Conservation (phyloP, 805 yeast species). For the Kazachstania bromeliacearum region DNA sequence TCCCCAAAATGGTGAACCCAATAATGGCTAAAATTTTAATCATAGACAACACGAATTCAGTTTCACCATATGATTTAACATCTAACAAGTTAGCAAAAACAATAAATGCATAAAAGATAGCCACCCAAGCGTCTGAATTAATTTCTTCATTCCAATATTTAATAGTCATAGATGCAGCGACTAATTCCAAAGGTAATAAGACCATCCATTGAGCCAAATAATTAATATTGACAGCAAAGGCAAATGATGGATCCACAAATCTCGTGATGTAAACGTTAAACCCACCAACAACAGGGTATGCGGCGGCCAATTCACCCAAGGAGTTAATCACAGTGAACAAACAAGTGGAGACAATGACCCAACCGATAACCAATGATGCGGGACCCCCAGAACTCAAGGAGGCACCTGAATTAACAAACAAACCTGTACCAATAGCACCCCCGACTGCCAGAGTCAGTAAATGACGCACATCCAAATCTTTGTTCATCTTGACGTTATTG, state of each 20-base stretch:
- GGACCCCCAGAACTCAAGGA: conserved; percentile 56
- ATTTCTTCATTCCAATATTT: conserved; percentile 41
- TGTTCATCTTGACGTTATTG: conserved; percentile 12
- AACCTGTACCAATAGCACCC: conserved; percentile 60
- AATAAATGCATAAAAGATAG: conserved; percentile 42
- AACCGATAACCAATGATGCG: conserved; percentile 50
- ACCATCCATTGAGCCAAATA: conserved; percentile 50
- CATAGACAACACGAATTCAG: conserved; percentile 43
- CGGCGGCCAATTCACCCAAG: conserved; percentile 44
- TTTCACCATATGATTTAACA: conserved; percentile 47
- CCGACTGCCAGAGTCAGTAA: conserved; percentile 62
- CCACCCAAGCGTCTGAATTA: conserved; percentile 54
- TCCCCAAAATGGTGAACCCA: conserved; percentile 47
- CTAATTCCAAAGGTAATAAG: conserved; percentile 49
- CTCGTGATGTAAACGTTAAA: conserved; percentile 41
- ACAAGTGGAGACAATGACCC: conserved; percentile 46
- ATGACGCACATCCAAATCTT: conserved; percentile 32
- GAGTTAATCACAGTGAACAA: conserved; percentile 50
- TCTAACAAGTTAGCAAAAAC: conserved; percentile 42
- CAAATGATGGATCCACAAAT: conserved; percentile 47
- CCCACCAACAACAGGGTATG: conserved; percentile 46
- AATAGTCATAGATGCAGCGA: conserved; percentile 50
- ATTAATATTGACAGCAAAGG: conserved; percentile 46
- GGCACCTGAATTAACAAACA: conserved; percentile 56
- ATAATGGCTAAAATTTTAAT: conserved; percentile 41